A percentile compares a stretch with the other conserved stretches of the same genome.
These are phyloP conservation scores for Rhodotorula glutinis DNA, from an alignment of 1,284 basidiomycete species.

Conservation along the genomic window DNA sequence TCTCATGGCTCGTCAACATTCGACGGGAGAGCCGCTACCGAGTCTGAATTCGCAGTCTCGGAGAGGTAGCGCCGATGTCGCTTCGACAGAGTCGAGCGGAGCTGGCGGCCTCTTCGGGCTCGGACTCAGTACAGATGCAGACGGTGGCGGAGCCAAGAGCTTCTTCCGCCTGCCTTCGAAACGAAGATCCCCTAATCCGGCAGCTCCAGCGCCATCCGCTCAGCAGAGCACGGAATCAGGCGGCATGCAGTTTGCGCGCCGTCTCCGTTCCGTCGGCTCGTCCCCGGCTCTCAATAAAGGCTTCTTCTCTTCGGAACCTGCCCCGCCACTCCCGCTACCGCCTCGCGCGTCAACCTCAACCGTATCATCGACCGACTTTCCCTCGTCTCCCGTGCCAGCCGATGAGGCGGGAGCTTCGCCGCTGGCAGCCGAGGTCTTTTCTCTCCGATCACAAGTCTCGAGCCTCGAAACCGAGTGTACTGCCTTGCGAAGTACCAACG, in stretches of 20 bases:
- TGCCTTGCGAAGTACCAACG: constrained; percentile 14
- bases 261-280: constrained; percentile 20
- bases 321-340: not conserved
- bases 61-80: not conserved
- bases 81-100: not conserved
- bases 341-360: constrained; percentile 22
- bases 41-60: not conserved
- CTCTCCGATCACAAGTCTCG: constrained; percentile 22
- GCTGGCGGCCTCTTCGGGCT: constrained; percentile 4
- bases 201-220: constrained; percentile 1
- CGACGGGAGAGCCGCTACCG: not conserved
- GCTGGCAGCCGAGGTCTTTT: constrained; percentile 16
- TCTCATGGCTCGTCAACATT: not conserved
- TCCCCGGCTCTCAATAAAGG: constrained; percentile 20
- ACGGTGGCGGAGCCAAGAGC: constrained; percentile 15
- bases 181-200: constrained; percentile 8
- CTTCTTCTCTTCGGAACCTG: constrained; percentile 3
- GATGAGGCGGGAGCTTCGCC: not conserved
- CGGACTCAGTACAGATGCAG: not conserved
- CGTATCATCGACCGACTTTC: constrained; percentile 2
- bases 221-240: not conserved
- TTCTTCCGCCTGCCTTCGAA: constrained; percentile 32
- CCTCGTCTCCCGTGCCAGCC: not conserved
- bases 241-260: constrained; percentile 1
- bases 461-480: constrained; percentile 23